These are phyloP conservation scores for Karstenula rhodostoma DNA, from an alignment of 2,329 filamentous ascomycete genomes.

Conservation along the genomic window DNA sequence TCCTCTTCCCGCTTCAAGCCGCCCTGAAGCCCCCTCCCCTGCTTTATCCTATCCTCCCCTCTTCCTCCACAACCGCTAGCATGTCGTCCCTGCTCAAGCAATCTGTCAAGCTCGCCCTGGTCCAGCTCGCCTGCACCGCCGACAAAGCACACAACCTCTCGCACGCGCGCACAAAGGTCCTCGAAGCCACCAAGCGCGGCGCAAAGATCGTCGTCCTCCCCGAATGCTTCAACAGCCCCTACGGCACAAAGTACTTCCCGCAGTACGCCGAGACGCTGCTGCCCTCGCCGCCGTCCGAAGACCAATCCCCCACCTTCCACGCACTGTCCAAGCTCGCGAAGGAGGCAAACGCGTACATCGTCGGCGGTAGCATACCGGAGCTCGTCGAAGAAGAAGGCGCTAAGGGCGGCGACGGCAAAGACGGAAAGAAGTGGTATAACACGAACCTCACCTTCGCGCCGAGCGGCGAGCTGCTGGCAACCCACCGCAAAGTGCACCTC, in stretches of 20 bases:
- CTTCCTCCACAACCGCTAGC: not conserved
- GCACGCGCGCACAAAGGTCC: conserved; percentile 81
- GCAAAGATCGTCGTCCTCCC: conserved; percentile 90
- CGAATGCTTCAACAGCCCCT: conserved; percentile 99
- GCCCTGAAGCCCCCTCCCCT: conserved; percentile 5
- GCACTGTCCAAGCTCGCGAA: conserved; percentile 81
- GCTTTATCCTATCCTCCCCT: not conserved
- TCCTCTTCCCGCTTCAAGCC: conserved; percentile 11
- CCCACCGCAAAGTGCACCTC: conserved; percentile 91
- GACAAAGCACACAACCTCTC: conserved; percentile 87
- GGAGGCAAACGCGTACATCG: conserved; percentile 79
- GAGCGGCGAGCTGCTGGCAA: conserved; percentile 78
- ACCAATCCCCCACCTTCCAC: conserved; percentile 83
- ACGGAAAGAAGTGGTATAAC: conserved; percentile 80
- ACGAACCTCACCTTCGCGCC: conserved; percentile 86
- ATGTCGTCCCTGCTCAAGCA: conserved; percentile 47
- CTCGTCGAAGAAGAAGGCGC: conserved; percentile 60
- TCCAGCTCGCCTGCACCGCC: conserved; percentile 62
- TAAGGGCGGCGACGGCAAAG: conserved; percentile 6
- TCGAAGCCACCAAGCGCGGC: conserved; percentile 77
- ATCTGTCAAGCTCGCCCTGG: conserved; percentile 49
- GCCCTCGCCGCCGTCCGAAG: conserved; percentile 74
- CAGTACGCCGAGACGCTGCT: conserved; percentile 89
- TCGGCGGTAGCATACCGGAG: conserved; percentile 95
- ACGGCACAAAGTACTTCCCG: conserved; percentile 90